phyloP scores from a whole-genome alignment of 345 rosid genomes.

The Gynandropsis gynandra region DNA sequence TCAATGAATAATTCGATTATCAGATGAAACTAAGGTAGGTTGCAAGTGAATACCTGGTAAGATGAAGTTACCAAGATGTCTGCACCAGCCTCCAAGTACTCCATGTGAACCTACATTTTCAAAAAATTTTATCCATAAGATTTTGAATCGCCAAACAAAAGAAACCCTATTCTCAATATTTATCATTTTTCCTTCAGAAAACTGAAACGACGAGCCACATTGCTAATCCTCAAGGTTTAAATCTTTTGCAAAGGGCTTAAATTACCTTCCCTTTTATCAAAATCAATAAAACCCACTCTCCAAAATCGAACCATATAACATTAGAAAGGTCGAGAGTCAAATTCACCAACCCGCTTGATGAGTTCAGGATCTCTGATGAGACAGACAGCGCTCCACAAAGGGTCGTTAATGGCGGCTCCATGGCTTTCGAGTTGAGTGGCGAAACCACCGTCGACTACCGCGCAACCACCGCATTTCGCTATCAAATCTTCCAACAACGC shows the following conservation, averaged over 20 bases:
- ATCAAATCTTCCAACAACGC: conserved; percentile 60
- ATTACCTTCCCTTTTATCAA: too few relatives aligned
- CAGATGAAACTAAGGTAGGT: not conserved
- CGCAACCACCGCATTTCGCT: conserved; percentile 74
- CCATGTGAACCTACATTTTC: conserved; percentile 67
- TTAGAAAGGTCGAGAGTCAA: too few relatives aligned
- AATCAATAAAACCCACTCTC: too few relatives aligned
- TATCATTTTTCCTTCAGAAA: too few relatives aligned
- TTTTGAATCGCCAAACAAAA: too few relatives aligned
- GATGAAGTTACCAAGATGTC: conserved; percentile 84
- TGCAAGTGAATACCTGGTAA: conserved; percentile 51
- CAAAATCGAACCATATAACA: too few relatives aligned
- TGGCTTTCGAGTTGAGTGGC: conserved; percentile 88
- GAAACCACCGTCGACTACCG: conserved; percentile 88
- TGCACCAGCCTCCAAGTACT: conserved; percentile 91
- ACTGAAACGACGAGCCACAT: too few relatives aligned
- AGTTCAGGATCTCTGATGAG: conserved; percentile 69
- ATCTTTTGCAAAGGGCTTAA: too few relatives aligned
- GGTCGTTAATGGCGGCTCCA: conserved; percentile 80
- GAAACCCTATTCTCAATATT: too few relatives aligned
- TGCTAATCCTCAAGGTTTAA: too few relatives aligned
- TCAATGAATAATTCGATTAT: too few relatives aligned
- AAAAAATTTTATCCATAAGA: not conserved
- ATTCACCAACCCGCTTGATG: conserved; percentile 45
- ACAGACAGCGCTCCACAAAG: conserved; percentile 89